These are phyloP conservation scores for Blastobotrys aristatus DNA, from an alignment of 1,139 yeast species.

Conservation along the genomic window DNA sequence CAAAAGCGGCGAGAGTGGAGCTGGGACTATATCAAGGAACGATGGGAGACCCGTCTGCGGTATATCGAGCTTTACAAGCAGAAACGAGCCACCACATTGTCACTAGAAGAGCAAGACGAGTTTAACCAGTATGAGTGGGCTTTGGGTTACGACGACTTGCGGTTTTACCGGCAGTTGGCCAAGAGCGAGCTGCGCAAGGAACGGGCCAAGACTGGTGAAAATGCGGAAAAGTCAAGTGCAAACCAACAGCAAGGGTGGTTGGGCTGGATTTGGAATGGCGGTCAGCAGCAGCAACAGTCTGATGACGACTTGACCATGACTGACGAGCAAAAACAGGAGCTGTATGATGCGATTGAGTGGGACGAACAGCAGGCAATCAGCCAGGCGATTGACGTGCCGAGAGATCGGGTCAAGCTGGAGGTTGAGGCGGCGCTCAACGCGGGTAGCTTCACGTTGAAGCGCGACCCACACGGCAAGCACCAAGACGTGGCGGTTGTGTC, in stretches of 20 bases:
- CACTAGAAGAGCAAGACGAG: constrained; percentile 38
- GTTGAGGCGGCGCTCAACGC: constrained; percentile 62
- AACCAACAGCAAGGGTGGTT: constrained; percentile 27
- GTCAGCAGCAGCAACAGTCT: constrained; percentile 24
- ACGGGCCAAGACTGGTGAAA: constrained; percentile 16
- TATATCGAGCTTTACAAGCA: constrained; percentile 71
- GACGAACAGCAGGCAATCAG: constrained; percentile 58
- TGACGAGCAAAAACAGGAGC: constrained; percentile 52
- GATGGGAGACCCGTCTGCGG: constrained; percentile 65
- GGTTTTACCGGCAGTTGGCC: constrained; percentile 79
- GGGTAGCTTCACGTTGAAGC: constrained; percentile 68
- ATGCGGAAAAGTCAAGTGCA: constrained; percentile 8
- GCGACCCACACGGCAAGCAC: constrained; percentile 30
- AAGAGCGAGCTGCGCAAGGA: constrained; percentile 60
- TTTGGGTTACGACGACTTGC: constrained; percentile 70
- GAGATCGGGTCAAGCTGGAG: constrained; percentile 64
- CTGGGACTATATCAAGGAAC: constrained; percentile 72
- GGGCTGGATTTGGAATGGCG: constrained; percentile 37
- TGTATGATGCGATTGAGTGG: constrained; percentile 91
- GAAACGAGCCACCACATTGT: constrained; percentile 36
- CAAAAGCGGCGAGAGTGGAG: constrained; percentile 78
- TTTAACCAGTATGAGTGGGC: constrained; percentile 54
- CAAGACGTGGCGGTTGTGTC: constrained; percentile 65
- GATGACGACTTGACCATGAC: constrained; percentile 36
- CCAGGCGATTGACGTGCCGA: constrained; percentile 61